A percentile compares a stretch with the other conserved stretches of the same genome.
Conservation (phyloP, 2,329 filamentous ascomycete genomes). For the Clarireedia paspali region DNA sequence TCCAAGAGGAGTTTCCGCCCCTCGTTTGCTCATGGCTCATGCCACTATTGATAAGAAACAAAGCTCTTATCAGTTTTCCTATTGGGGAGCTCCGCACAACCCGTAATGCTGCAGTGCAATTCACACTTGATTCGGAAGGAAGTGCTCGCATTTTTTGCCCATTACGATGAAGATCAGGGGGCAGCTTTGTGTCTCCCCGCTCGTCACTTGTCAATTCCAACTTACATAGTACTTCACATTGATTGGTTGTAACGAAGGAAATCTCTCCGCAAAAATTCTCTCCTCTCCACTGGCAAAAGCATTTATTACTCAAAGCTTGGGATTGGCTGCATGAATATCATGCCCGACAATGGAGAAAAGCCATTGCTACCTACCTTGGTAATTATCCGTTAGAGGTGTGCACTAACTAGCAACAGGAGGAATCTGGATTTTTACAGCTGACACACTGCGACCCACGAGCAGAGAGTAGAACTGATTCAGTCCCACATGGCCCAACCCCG, state of each 20-base stretch:
- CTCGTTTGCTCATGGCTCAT: neutral
- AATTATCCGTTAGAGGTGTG: neutral
- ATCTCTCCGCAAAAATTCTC: neutral
- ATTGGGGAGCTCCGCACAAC: neutral
- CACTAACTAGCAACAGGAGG: neutral
- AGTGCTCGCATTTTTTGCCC: neutral
- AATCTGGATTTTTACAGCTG: neutral
- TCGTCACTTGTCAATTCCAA: slow-evolving; percentile 1
- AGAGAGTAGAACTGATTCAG: neutral
- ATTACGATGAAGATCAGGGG: neutral
- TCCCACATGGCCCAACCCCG: neutral
- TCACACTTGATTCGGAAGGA: too few relatives aligned
- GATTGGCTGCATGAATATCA: neutral
- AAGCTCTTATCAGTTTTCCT: slow-evolving; percentile 2
- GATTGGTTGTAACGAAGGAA: neutral
- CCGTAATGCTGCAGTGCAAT: neutral
- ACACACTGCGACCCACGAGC: neutral
- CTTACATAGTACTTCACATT: neutral
- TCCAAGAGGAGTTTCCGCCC: neutral
- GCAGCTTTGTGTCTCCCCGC: neutral
- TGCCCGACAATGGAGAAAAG: neutral
- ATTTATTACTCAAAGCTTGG: neutral
- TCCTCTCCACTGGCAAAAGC: neutral
- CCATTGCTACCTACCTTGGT: neutral
- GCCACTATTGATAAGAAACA: neutral